Conservation (phyloP, 768 basidiomycete genomes). For the Dendrothele bispora region DNA sequence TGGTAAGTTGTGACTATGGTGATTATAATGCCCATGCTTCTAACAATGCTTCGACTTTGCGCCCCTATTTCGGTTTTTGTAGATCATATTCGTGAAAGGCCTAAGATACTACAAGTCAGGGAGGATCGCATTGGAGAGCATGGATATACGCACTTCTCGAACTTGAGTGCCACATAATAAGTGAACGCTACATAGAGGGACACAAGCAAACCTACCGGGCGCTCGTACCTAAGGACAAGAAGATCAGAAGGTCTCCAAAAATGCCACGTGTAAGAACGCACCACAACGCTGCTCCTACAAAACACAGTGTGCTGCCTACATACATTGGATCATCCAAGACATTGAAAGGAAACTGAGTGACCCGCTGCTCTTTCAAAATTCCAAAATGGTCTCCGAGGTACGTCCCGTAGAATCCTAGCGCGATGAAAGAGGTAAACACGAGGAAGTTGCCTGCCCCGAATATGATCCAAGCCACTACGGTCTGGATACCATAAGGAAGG, state of each 20-base stretch:
- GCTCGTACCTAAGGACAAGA: conserved; percentile 62
- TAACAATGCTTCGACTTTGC: too few species aligned
- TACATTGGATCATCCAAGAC: conserved; percentile 95
- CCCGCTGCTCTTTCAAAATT: too few species aligned
- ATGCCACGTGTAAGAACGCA: conserved; percentile 33
- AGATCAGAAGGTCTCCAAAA: background rate
- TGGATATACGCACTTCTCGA: conserved; percentile 73
- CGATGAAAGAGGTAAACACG: too few species aligned
- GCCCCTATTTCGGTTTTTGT: too few species aligned
- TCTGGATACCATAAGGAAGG: too few species aligned
- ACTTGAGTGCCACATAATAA: conserved; percentile 81
- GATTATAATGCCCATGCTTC: too few species aligned
- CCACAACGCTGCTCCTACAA: conserved; percentile 86
- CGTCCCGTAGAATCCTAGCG: too few species aligned
- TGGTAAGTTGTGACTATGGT: too few species aligned
- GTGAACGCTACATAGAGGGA: conserved; percentile 80
- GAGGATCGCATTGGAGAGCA: too few species aligned
- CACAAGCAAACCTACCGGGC: conserved; percentile 81
- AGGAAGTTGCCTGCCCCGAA: too few species aligned
- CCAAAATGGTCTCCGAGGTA: too few species aligned
- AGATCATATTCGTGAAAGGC: conserved; percentile 83
- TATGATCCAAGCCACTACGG: too few species aligned
- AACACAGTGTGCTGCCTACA: conserved; percentile 90
- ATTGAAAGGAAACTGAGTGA: conserved; percentile 99
- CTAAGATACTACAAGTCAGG: conserved; percentile 28